Evolutionary conservation across 805 yeast species (phyloP), one percentile per base, ranked within the genome.

Genomic region (Starmerella apicola): DNA sequence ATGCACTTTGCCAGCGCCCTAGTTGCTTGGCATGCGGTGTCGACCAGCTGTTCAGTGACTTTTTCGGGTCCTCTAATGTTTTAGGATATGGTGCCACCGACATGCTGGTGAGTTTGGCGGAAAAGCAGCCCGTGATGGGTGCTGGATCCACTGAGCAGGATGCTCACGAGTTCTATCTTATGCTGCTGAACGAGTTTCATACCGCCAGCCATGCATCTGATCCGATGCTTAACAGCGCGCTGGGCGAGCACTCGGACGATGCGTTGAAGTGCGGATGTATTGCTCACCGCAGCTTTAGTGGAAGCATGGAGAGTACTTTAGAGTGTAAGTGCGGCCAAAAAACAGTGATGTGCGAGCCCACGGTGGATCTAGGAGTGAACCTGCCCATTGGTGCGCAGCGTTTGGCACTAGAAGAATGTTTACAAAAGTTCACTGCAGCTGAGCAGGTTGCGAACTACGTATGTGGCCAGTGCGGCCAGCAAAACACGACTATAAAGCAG

Each of bases 91-190:
- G 97, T 0, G 79, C 91, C 46, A 77, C 91, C 2, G 72, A 80
- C 37, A 60, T 91, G 34, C 66, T 91, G 36, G 69, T 74, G n/a
- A 82, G 95, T 10, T 78, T 95, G 1, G 85, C 95, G 88, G 78
- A 77, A 52, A 42, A 42, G 34, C 47, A 51, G 32, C 73, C 81
- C 49, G 72, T 84, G 25, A 70, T 91, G 43, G 51, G 51, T 12
- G 94, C 96, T 0, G 99, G 99, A 1, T 86, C 86, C 50, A 80
- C 91, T 26, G 96, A 91, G 60, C 99, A 91, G 60, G 99, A 91
- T 58, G 97, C 98, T 0, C 99, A 91, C 61, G 99, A 91, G 60
- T 91, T 88, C 60, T 79, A 94, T 79, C 96, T 91, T 56, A 86
- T 88, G 56, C 55, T 88, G 22, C 66, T 88, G 28, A 81, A 88